These are phyloP conservation scores for Russula sp. DNA, from an alignment of 768 basidiomycete species.

Conservation along the genomic window DNA sequence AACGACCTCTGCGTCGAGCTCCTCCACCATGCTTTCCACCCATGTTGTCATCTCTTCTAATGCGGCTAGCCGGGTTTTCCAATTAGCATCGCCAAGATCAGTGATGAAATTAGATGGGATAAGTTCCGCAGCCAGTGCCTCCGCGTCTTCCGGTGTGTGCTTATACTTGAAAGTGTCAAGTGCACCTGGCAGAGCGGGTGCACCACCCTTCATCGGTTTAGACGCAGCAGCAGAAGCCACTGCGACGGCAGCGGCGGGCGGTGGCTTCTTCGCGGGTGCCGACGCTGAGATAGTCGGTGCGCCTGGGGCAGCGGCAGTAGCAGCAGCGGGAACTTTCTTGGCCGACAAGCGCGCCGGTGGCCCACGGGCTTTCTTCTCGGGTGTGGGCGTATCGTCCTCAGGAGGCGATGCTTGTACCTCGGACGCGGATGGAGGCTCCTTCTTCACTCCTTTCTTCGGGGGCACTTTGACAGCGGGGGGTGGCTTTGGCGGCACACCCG, in stretches of 20 bases:
- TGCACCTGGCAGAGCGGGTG: slow-evolving; percentile 44
- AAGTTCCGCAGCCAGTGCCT: slow-evolving; percentile 61
- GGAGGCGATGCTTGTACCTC: slow-evolving; percentile 30
- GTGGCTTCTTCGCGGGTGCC: slow-evolving; percentile 39
- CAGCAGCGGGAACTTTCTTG: slow-evolving; percentile 47
- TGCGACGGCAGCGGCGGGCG: slow-evolving; percentile 27
- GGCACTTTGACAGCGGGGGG: slow-evolving; percentile 16
- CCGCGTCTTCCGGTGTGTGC: slow-evolving; percentile 89
- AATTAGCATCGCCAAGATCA: slow-evolving; percentile 80
- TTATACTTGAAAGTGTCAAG: slow-evolving; percentile 89
- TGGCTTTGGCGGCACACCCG: slow-evolving; percentile 41
- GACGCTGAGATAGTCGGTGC: slow-evolving; percentile 29
- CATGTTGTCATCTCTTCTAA: slow-evolving; percentile 82
- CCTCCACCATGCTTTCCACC: slow-evolving; percentile 62
- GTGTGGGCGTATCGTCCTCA: slow-evolving; percentile 32
- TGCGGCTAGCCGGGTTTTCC: slow-evolving; percentile 87
- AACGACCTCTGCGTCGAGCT: slow-evolving; percentile 81
- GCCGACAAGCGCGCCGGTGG: slow-evolving; percentile 45
- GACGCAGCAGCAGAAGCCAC: slow-evolving; percentile 27
- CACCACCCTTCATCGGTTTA: slow-evolving; percentile 43
- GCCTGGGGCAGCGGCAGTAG: slow-evolving; percentile 29
- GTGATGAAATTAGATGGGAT: slow-evolving; percentile 67
- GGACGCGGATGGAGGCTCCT: slow-evolving; percentile 29
- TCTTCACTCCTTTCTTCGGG: slow-evolving; percentile 29
- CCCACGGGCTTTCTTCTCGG: slow-evolving; percentile 39